Evolutionary conservation across 345 rosid genomes (phyloP), one percentile per base, ranked within the genome.

Genomic region (Corymbia maculata): DNA sequence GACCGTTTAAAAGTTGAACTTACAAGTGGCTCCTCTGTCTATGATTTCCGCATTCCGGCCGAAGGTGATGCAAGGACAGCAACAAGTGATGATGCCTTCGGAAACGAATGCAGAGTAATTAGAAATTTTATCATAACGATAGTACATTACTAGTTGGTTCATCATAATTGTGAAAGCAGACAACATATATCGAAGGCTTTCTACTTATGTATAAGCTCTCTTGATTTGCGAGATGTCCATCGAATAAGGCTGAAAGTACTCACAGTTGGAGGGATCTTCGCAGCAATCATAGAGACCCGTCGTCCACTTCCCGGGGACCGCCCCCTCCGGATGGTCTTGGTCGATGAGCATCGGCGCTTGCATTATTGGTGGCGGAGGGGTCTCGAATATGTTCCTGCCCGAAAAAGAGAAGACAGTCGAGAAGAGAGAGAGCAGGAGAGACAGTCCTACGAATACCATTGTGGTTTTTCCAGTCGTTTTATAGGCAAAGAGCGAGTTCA

Each of bases 11-110:
- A 19, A 61, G 8, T 61, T 36, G 4, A 45, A 61, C 88, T 86
- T 59, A 86, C 88, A 86, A n/a, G 88, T 86, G 10, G 44, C 32
- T 24, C 80, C 88, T 55, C 51, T 19, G 17, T 59, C 66, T 11
- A 61, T 47, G 30, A 86, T 86, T 30, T 61, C 88, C 2, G 87
- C 87, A 2, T 36, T 55, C 79, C 24, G 53, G 32, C 87, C 80
- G 28, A 86, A 86, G 49, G 79, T 86, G 32, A 86, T n/a, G 52
- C 79, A 86, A 22, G 51, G 44, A 45, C 50, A 59, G 53, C 44
- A 86, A 8, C 70, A 86, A 57, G 52, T 49, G 61, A 61, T 6
- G 49, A 42, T 1, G 55, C 51, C 86, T 51, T 15, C 13, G 22
- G 5, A 30, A 51, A 32, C 13, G 21, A 85, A 26, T 16, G 16